phyloP scores from a whole-genome alignment of 345 rosid genomes.

The Rhizophora mangle region DNA sequence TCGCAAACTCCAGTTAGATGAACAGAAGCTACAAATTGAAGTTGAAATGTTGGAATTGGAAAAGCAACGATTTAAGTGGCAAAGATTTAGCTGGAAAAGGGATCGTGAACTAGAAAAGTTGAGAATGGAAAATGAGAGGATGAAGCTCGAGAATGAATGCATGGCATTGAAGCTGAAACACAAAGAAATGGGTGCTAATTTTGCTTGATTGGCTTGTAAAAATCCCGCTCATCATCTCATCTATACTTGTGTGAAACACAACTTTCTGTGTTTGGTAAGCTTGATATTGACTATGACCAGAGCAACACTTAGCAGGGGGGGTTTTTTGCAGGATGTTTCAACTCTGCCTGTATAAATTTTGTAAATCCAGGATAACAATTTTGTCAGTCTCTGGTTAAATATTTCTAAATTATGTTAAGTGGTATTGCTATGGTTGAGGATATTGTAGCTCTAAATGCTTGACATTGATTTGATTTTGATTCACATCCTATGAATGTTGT shows the following conservation, averaged over 20 bases:
- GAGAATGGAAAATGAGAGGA: slow-evolving; percentile 80
- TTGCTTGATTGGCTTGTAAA: slow-evolving; percentile 10
- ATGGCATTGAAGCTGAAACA: slow-evolving; percentile 64
- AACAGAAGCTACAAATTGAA: slow-evolving; percentile 75
- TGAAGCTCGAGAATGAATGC: slow-evolving; percentile 85
- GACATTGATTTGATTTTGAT: not conserved
- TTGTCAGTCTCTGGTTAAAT: slow-evolving; percentile 18
- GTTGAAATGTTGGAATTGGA: slow-evolving; percentile 75
- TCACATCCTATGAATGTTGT: not conserved
- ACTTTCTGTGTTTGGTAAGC: slow-evolving; percentile 29
- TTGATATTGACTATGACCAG: slow-evolving; percentile 22
- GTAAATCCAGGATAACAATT: slow-evolving; percentile 21
- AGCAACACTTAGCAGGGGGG: slow-evolving; percentile 10
- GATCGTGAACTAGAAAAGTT: slow-evolving; percentile 69
- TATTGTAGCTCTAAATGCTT: slow-evolving; percentile 10
- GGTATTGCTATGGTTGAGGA: slow-evolving; percentile 22
- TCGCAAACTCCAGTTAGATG: slow-evolving; percentile 65
- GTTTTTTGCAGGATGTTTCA: slow-evolving; percentile 12
- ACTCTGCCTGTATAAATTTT: slow-evolving; percentile 25
- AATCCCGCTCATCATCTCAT: slow-evolving; percentile 9
- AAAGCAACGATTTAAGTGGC: slow-evolving; percentile 80
- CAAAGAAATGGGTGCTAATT: slow-evolving; percentile 44
- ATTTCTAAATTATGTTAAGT: slow-evolving; percentile 15
- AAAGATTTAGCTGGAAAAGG: slow-evolving; percentile 72
- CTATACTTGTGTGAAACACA: slow-evolving; percentile 5